phyloP scores from a whole-genome alignment of 1,284 basidiomycete genomes.

The Apiotrichum gracile region DNA sequence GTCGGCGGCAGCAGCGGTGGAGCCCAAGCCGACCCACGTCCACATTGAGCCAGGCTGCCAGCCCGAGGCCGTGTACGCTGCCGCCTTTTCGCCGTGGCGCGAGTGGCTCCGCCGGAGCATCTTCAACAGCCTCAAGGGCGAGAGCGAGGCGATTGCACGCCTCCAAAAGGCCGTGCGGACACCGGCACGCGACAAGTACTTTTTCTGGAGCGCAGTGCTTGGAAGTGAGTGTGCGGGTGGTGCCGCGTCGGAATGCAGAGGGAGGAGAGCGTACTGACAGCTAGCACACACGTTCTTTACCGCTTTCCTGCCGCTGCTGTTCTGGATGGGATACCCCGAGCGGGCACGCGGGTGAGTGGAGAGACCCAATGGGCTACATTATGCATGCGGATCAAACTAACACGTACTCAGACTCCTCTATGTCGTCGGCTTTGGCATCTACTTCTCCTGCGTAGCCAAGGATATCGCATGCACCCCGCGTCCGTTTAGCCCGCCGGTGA shows the following conservation, averaged over 20 bases:
- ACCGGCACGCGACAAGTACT: slow-evolving; percentile 74
- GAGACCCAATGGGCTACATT: slow-evolving; percentile 1
- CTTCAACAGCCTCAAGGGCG: slow-evolving; percentile 57
- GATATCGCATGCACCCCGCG: slow-evolving; percentile 87
- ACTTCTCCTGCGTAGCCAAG: slow-evolving; percentile 75
- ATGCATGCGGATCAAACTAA: background rate
- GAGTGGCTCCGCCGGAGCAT: slow-evolving; percentile 58
- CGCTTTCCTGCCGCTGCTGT: slow-evolving; percentile 74
- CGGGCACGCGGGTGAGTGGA: slow-evolving; percentile 64
- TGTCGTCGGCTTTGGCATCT: slow-evolving; percentile 74
- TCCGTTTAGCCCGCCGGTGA: slow-evolving; percentile 84
- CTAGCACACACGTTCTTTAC: slow-evolving; percentile 87
- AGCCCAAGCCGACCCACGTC: background rate
- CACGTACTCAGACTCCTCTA: slow-evolving; percentile 59
- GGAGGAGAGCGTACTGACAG: background rate
- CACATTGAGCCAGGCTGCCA: slow-evolving; percentile 40
- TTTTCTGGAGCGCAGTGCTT: slow-evolving; percentile 81
- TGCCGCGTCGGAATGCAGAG: background rate
- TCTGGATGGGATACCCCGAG: slow-evolving; percentile 74
- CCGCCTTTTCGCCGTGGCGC: slow-evolving; percentile 62
- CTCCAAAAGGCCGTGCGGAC: slow-evolving; percentile 65
- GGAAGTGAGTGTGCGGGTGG: slow-evolving; percentile 52
- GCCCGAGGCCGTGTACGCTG: slow-evolving; percentile 57
- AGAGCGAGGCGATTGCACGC: slow-evolving; percentile 61
- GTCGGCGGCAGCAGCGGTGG: background rate